Base-by-base conservation (phyloP, 108 stramenopile species). In the Cylindrotheca closterium region DNA sequence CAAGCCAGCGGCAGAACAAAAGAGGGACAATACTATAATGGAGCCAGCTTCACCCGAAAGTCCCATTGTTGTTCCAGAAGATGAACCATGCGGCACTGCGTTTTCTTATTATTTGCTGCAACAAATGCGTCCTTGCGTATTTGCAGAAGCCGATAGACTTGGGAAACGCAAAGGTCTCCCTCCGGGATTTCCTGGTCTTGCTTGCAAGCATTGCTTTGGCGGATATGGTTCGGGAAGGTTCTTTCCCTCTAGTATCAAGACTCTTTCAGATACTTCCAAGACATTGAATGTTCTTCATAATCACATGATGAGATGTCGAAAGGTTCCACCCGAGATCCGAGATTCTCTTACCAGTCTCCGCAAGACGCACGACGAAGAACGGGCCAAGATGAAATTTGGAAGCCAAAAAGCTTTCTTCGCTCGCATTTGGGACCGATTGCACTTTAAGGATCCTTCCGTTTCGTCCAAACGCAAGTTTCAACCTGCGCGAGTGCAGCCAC, bases 351-450 rank as follows among this genome's bases (percentile, higher is more conserved):
- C 77, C 17, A 72, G 61, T n/a, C 58, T 73, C 18, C 83, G 83
- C 31, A 71, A 46, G 26, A 48, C 56, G 32, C 90, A 91, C 46
- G 87, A 92, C 31, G 83, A 80, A 18, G 81, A 92, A 70, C 76
- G 91, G 4, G 70, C 79, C 18, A 87, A 87, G 24, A 87, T 87
- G 87, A 92, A 88, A 51, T 92, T 88, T 69, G 91, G 91, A 24
- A 78, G 75, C 34, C 91, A 92, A 63, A 92, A 92, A 63, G 87
- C 91, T 24, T 92, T 92, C 67, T 92, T 92, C 62, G 83, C 83
- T 23, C 71, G 80, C 25, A 85, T 92, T 50, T 92, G 91, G 91
- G 73, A 77, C 31, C 78, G 91, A 7, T 63, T 92, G 17, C 91
- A 92, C 51, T 69, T 76, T 18, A 81, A 82, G 25, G 64, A 70